Conservation (phyloP, 1,139 yeast species). For the Lodderomyces elongisporus region DNA sequence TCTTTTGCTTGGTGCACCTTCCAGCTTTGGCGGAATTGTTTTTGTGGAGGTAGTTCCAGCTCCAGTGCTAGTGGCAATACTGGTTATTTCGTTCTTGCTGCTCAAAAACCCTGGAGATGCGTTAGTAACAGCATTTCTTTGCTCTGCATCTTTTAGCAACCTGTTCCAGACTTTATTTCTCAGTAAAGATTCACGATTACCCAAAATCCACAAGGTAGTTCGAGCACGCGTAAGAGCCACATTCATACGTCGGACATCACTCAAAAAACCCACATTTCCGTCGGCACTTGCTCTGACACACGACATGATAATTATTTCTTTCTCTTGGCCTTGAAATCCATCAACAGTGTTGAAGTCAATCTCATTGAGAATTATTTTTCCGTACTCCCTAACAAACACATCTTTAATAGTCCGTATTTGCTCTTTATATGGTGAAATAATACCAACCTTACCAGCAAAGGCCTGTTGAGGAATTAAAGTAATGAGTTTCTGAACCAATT, state of each 20-base stretch:
- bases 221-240: slow-evolving; percentile 94
- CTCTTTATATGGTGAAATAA: slow-evolving; percentile 92
- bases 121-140: slow-evolving; percentile 32
- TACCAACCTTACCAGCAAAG: slow-evolving; percentile 73
- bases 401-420: slow-evolving; percentile 62
- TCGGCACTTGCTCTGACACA: slow-evolving; percentile 82
- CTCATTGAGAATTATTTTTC: slow-evolving; percentile 55
- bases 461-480: slow-evolving; percentile 45
- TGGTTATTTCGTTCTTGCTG: too few relatives aligned
- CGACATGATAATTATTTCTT: slow-evolving; percentile 86
- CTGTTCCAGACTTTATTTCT: slow-evolving; percentile 67
- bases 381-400: slow-evolving; percentile 55
- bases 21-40: too few relatives aligned
- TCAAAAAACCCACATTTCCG: slow-evolving; percentile 78
- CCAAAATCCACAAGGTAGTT: slow-evolving; percentile 88
- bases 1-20: too few relatives aligned
- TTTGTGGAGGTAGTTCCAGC: too few relatives aligned
- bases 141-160: slow-evolving; percentile 57
- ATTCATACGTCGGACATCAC: slow-evolving; percentile 90
- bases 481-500: slow-evolving; percentile 57
- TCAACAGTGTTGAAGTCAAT: slow-evolving; percentile 93
- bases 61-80: too few relatives aligned
- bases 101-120: slow-evolving; percentile 41
- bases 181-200: slow-evolving; percentile 61
- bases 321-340: slow-evolving; percentile 98